These are phyloP conservation scores for Niveomyces coronatus DNA, from an alignment of 2,329 filamentous ascomycete genomes.

Conservation along the genomic window DNA sequence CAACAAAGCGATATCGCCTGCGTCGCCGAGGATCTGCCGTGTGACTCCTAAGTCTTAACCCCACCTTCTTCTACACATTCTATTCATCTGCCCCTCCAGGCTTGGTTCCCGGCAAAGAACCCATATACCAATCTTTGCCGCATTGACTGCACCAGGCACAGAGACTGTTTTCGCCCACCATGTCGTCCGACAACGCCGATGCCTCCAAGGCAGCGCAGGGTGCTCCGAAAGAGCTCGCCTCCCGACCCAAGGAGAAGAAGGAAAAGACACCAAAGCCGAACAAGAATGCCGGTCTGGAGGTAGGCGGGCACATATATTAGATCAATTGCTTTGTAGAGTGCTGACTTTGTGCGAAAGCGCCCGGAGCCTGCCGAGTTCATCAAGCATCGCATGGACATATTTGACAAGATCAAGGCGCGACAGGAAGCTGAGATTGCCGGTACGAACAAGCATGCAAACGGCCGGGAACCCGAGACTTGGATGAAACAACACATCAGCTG, in stretches of 20 bases:
- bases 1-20: background rate
- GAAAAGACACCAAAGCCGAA: conserved; percentile 37
- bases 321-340: conserved; percentile 16
- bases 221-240: conserved; percentile 23
- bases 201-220: conserved; percentile 24
- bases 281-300: conserved; percentile 49
- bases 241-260: conserved; percentile 26
- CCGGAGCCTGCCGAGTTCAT: conserved; percentile 61
- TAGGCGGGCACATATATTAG: conserved; percentile 11
- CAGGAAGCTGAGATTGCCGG: conserved; percentile 62
- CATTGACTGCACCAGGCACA: conserved; percentile 10
- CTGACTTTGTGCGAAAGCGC: conserved; percentile 20
- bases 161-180: conserved; percentile 18
- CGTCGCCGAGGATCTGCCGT: conserved; percentile 7
- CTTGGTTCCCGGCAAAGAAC: conserved; percentile 21
- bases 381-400: conserved; percentile 72
- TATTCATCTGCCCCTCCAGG: conserved; percentile 5
- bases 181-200: conserved; percentile 29
- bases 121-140: conserved; percentile 14
- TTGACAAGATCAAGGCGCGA: conserved; percentile 78
- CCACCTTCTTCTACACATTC: conserved; percentile 4
- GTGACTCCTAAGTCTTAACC: conserved; percentile 5
- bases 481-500: background rate
- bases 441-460: conserved; percentile 15
- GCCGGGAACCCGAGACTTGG: background rate